Percentiles rank a stretch among this genome's conserved stretches.
phyloP scores from a whole-genome alignment of 2,329 filamentous ascomycete species.

The Bipolaris cookei region DNA sequence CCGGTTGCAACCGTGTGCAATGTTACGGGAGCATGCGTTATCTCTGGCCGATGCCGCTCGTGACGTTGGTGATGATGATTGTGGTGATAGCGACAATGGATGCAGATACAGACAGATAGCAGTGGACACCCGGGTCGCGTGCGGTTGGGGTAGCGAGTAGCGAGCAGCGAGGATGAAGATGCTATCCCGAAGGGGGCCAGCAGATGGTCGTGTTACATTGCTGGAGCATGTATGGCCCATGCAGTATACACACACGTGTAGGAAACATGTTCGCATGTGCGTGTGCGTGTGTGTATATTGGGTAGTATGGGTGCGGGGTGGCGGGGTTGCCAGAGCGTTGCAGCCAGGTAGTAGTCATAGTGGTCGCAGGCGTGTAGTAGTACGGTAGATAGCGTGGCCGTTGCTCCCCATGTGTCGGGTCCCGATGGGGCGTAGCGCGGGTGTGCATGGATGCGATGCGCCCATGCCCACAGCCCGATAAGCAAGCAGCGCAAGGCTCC shows the following conservation, averaged over 20 bases:
- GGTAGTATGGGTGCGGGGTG: neutral
- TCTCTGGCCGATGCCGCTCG: neutral
- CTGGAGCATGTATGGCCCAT: neutral
- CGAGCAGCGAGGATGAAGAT: neutral
- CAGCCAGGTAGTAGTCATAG: neutral
- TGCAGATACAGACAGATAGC: conserved; percentile 1
- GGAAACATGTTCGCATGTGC: neutral
- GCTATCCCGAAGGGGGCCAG: neutral
- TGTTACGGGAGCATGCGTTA: conserved; percentile 32
- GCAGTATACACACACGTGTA: too few species aligned
- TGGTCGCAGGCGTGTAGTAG: neutral
- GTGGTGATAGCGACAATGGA: neutral
- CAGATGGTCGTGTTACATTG: conserved; percentile 10
- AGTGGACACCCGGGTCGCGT: conserved; percentile 1
- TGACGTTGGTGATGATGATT: neutral
- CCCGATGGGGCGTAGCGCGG: neutral
- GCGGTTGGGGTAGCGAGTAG: neutral
- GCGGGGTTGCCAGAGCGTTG: neutral
- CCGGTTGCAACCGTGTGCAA: conserved; percentile 26
- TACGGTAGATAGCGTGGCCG: neutral
- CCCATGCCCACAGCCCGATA: neutral
- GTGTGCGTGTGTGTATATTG: neutral
- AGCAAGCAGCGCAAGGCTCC: neutral
- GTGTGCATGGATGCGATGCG: neutral
- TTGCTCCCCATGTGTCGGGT: neutral